Percentiles rank a stretch among this genome's conserved stretches.
Conservation (phyloP, 179 eudicot species). For the Heliamphora pulchella region DNA sequence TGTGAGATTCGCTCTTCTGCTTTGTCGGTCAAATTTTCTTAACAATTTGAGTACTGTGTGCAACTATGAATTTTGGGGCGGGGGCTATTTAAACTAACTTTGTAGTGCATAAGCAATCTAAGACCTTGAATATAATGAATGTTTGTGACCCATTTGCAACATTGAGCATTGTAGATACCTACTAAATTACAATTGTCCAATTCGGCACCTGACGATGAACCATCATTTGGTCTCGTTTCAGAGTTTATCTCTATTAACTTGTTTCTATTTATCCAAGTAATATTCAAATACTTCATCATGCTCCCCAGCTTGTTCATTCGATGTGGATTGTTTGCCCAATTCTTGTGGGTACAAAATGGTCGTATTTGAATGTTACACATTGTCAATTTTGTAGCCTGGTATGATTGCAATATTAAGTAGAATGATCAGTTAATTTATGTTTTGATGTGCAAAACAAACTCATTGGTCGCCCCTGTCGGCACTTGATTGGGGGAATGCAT, state of each 20-base stretch:
- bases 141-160: background rate
- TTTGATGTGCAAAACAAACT: background rate
- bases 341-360: background rate
- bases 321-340: background rate
- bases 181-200: background rate
- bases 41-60: too few species aligned
- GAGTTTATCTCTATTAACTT: background rate
- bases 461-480: background rate
- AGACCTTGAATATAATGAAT: background rate
- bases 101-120: background rate
- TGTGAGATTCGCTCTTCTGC: too few species aligned
- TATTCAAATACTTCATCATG: background rate
- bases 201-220: background rate
- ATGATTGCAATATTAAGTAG: background rate
- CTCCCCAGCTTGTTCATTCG: background rate
- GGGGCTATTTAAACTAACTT: too few species aligned
- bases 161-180: background rate
- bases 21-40: too few species aligned
- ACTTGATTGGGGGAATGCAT: background rate
- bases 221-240: background rate
- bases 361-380: background rate
- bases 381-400: background rate
- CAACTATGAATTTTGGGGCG: too few species aligned
- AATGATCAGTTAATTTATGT: background rate
- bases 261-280: background rate